Percentiles rank a stretch among this genome's conserved stretches.
Conservation (phyloP, 1,284 basidiomycete species). For the Taiwanofungus camphoratus region DNA sequence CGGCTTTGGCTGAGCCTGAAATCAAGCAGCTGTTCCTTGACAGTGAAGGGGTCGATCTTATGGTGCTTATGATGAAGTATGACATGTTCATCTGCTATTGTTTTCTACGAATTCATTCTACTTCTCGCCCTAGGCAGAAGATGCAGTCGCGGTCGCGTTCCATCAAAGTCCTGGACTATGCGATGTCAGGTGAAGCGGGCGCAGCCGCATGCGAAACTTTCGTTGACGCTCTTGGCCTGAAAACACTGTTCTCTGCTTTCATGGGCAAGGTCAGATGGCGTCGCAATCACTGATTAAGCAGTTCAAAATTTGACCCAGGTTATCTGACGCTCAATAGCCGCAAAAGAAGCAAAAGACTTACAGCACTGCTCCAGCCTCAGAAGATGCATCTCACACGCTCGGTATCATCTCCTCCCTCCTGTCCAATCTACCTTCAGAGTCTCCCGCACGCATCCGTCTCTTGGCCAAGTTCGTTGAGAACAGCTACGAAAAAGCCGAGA, state of each 20-base stretch:
- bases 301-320: constrained; percentile 1
- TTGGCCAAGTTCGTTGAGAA: constrained; percentile 91
- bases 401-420: constrained; percentile 87
- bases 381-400: constrained; percentile 84
- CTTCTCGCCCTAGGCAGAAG: constrained; percentile 69
- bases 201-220: constrained; percentile 78
- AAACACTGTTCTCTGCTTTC: constrained; percentile 83
- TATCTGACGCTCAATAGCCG: constrained; percentile 26
- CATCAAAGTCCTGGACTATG: constrained; percentile 89
- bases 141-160: constrained; percentile 72
- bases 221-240: constrained; percentile 83
- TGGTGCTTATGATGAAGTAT: constrained; percentile 94
- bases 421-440: constrained; percentile 86
- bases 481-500: constrained; percentile 90
- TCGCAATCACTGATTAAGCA: not conserved
- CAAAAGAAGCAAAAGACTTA: constrained; percentile 56
- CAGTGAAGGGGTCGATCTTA: constrained; percentile 94
- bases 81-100: constrained; percentile 22
- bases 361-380: constrained; percentile 54
- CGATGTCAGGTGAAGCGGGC: constrained; percentile 79
- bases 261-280: constrained; percentile 78
- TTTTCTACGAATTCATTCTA: not conserved
- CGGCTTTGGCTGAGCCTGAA: constrained; percentile 66
- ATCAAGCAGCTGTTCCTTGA: constrained; percentile 81
- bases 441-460: constrained; percentile 74